Evolutionary conservation across 2,329 filamentous ascomycete genomes (phyloP).

Genomic region (Geosmithia putterillii): DNA sequence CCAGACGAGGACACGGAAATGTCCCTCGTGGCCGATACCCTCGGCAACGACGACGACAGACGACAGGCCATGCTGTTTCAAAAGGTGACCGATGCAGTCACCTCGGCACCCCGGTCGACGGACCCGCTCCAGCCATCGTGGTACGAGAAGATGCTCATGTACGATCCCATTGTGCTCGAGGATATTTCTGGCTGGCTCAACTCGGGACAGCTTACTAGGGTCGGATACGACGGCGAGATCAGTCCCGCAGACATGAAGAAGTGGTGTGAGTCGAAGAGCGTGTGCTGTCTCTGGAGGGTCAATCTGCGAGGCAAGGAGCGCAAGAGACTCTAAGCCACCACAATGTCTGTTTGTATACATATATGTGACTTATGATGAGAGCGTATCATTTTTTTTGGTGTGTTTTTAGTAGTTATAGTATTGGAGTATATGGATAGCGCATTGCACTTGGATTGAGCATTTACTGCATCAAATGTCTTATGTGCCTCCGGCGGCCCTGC

Average conservation of each 20-base stretch:
- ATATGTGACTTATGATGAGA: too few species aligned
- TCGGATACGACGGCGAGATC: slow-evolving; percentile 55
- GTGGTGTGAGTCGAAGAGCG: slow-evolving; percentile 81
- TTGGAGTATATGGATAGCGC: too few species aligned
- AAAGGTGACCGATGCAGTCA: slow-evolving; percentile 43
- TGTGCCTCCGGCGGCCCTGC: too few species aligned
- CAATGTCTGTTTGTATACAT: too few species aligned
- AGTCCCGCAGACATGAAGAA: slow-evolving; percentile 57
- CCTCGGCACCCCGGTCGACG: slow-evolving; percentile 31
- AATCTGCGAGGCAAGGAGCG: slow-evolving; percentile 38
- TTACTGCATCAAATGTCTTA: too few species aligned
- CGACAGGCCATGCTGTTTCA: slow-evolving; percentile 33
- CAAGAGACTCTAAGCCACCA: slow-evolving; percentile 23
- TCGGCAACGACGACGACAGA: slow-evolving; percentile 13
- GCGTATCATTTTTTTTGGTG: too few species aligned
- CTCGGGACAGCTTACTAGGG: slow-evolving; percentile 47
- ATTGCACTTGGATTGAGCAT: too few species aligned
- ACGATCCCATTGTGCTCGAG: slow-evolving; percentile 81
- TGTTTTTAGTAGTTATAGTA: too few species aligned
- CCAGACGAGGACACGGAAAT: slow-evolving; percentile 32
- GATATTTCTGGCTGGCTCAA: slow-evolving; percentile 80
- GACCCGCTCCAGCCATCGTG: slow-evolving; percentile 51
- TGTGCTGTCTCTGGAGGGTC: slow-evolving; percentile 70
- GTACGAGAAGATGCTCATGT: slow-evolving; percentile 89
- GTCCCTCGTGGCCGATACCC: slow-evolving; percentile 24